Conservation (phyloP, 805 yeast species). For the Priceomyces melissophilus region DNA sequence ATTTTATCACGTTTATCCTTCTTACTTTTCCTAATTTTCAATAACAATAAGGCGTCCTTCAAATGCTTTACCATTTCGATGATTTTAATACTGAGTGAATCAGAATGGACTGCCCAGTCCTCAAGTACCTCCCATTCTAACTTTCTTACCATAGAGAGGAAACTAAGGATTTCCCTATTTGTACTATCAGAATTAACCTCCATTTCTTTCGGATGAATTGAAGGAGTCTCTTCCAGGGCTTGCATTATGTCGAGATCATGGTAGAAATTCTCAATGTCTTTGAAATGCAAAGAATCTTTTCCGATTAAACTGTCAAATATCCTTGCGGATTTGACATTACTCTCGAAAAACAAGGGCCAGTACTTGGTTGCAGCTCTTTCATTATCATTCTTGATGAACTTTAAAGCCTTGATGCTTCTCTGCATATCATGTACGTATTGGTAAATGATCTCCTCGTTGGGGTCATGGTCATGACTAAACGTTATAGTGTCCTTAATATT, state of each 20-base stretch:
- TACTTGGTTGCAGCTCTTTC: constrained; percentile 18
- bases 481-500: constrained; percentile 11
- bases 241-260: constrained; percentile 27
- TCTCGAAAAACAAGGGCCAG: constrained; percentile 31
- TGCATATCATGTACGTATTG: constrained; percentile 44
- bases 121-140: constrained; percentile 14
- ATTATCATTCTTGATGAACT: constrained; percentile 31
- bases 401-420: constrained; percentile 41
- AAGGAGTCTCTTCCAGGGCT: constrained; percentile 24
- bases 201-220: constrained; percentile 37
- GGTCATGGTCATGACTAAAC: constrained; percentile 13
- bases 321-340: constrained; percentile 26
- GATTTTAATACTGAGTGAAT: constrained; percentile 30
- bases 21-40: constrained; percentile 44
- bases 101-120: constrained; percentile 23
- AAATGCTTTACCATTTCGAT: constrained; percentile 38
- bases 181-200: constrained; percentile 21
- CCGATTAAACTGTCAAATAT: constrained; percentile 32
- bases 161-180: constrained; percentile 25
- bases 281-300: constrained; percentile 30
- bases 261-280: constrained; percentile 29
- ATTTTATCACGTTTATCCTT: constrained; percentile 39
- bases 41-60: constrained; percentile 33
- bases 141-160: constrained; percentile 17
- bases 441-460: constrained; percentile 38